These are phyloP conservation scores for Elsinoe fawcettii DNA, from an alignment of 2,329 filamentous ascomycete genomes.

Conservation along the genomic window DNA sequence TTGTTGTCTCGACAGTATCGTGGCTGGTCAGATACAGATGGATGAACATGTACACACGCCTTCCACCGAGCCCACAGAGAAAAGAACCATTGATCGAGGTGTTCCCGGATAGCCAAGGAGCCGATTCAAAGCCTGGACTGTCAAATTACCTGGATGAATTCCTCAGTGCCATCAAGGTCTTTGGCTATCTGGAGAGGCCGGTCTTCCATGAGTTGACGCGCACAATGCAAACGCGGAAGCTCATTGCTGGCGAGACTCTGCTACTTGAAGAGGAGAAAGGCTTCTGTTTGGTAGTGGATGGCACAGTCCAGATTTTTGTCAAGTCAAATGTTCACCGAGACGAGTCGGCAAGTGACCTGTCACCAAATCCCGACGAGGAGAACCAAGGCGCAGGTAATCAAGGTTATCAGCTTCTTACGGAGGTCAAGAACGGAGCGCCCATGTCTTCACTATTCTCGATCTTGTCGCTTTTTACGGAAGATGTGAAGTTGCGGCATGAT, in stretches of 20 bases:
- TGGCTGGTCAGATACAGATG: slow-evolving; percentile 95
- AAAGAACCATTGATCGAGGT: slow-evolving; percentile 94
- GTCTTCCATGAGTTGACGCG: slow-evolving; percentile 96
- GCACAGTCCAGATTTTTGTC: slow-evolving; percentile 94
- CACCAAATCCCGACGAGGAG: slow-evolving; percentile 36
- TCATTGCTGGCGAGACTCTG: slow-evolving; percentile 92
- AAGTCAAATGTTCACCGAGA: slow-evolving; percentile 62
- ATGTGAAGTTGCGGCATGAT: slow-evolving; percentile 68
- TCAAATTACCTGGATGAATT: slow-evolving; percentile 98
- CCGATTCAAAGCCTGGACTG: slow-evolving; percentile 79
- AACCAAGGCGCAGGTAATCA: slow-evolving; percentile 52
- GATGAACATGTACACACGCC: slow-evolving; percentile 90
- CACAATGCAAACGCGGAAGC: slow-evolving; percentile 95
- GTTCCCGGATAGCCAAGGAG: slow-evolving; percentile 87
- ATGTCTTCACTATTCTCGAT: slow-evolving; percentile 99
- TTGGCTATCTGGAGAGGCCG: slow-evolving; percentile 89
- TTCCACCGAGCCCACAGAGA: slow-evolving; percentile 88
- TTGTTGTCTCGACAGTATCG: slow-evolving; percentile 72
- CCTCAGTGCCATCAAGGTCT: slow-evolving; percentile 96
- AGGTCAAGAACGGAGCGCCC: slow-evolving; percentile 93
- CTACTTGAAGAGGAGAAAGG: slow-evolving; percentile 96
- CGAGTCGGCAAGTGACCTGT: slow-evolving; percentile 36
- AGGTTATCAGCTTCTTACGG: slow-evolving; percentile 88
- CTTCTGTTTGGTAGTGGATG: slow-evolving; percentile 95
- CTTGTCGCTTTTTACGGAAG: slow-evolving; percentile 91